phyloP scores from a whole-genome alignment of 1,284 basidiomycete species.

The Hypsizygus ulmarius region DNA sequence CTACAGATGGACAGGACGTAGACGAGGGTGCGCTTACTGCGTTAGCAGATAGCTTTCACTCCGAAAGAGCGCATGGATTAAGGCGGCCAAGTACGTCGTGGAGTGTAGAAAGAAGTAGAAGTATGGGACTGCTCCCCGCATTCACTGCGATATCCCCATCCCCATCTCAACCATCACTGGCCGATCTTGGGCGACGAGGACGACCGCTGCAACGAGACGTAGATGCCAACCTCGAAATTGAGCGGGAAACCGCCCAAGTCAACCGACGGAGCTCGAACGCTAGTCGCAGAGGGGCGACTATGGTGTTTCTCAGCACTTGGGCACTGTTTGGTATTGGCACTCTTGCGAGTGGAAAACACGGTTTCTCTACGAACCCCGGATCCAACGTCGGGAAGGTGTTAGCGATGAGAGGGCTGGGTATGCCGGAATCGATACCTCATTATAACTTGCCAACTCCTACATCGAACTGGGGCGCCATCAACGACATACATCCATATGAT shows the following conservation, averaged over 20 bases:
- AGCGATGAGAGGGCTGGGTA: constrained; percentile 16
- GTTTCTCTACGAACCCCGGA: constrained; percentile 24
- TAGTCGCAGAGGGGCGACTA: constrained; percentile 59
- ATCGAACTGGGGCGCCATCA: background rate
- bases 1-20: constrained; percentile 36
- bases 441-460: background rate
- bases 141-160: constrained; percentile 28
- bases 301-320: constrained; percentile 74
- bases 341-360: constrained; percentile 33
- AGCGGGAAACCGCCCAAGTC: constrained; percentile 24
- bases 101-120: constrained; percentile 57
- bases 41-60: constrained; percentile 69
- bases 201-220: constrained; percentile 42
- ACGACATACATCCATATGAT: background rate
- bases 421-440: constrained; percentile 2
- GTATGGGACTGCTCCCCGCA: constrained; percentile 36
- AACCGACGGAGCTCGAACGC: constrained; percentile 52
- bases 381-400: constrained; percentile 35
- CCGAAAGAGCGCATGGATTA: constrained; percentile 51
- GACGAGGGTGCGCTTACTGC: constrained; percentile 52
- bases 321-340: constrained; percentile 65
- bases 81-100: constrained; percentile 59
- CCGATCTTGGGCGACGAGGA: constrained; percentile 38
- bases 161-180: constrained; percentile 25
- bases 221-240: constrained; percentile 25